Percentiles rank a stretch among this genome's conserved stretches.
Conservation (phyloP, 83 land plant species). For the Picea abies region DNA sequence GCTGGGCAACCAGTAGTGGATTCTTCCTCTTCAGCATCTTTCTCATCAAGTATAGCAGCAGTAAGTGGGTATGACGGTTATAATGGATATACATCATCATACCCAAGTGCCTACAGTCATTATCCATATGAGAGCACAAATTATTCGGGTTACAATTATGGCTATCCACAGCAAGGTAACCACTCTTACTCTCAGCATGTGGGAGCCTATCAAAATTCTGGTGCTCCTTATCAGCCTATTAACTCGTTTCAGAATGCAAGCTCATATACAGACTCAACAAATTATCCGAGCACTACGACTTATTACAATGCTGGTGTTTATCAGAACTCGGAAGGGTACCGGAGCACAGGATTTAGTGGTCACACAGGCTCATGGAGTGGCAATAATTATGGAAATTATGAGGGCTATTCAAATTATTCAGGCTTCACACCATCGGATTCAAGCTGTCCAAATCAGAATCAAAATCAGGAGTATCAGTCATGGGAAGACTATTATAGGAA, state of each 20-base stretch:
- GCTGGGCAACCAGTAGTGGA: constrained; percentile 25
- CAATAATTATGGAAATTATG: constrained; percentile 52
- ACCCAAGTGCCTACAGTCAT: constrained; percentile 31
- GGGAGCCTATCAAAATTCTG: constrained; percentile 72
- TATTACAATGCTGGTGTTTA: constrained; percentile 87
- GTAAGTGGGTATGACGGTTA: constrained; percentile 55
- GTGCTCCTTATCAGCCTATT: constrained; percentile 86
- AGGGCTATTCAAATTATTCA: constrained; percentile 42
- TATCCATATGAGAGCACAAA: constrained; percentile 52
- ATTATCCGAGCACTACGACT: constrained; percentile 65
- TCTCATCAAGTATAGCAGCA: constrained; percentile 34
- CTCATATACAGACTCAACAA: constrained; percentile 66
- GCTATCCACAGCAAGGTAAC: constrained; percentile 68
- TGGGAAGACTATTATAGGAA: constrained; percentile 75
- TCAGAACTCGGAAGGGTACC: constrained; percentile 70
- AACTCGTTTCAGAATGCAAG: constrained; percentile 80
- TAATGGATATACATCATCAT: constrained; percentile 34
- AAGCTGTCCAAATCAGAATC: constrained; percentile 38
- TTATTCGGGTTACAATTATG: constrained; percentile 54
- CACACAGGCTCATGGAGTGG: constrained; percentile 69
- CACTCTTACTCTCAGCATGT: constrained; percentile 70
- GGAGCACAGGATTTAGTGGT: constrained; percentile 44
- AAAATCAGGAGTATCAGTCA: constrained; percentile 61
- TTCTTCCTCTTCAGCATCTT: constrained; percentile 29
- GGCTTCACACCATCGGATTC: constrained; percentile 35